phyloP scores from a whole-genome alignment of 1,139 yeast species.

The Meyerozyma guilliermondii region DNA sequence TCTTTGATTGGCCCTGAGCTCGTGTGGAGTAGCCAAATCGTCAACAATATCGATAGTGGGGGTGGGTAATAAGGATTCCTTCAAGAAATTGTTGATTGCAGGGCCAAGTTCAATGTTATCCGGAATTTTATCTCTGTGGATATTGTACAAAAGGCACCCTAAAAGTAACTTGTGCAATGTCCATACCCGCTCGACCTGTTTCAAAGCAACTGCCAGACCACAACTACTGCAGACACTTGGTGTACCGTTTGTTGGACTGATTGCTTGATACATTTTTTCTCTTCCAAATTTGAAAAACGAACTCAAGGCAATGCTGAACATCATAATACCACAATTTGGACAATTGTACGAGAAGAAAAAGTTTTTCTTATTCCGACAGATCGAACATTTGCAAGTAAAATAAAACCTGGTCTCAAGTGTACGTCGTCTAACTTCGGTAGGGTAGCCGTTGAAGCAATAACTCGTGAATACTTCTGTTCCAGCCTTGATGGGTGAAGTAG shows the following conservation, averaged over 20 bases:
- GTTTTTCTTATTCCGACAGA: conserved; percentile 19
- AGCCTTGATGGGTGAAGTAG: conserved; percentile 14
- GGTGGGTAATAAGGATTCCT: not conserved
- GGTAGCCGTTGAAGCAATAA: conserved; percentile 21
- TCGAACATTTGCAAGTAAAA: conserved; percentile 28
- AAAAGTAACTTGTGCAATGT: not conserved
- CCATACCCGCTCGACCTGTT: not conserved
- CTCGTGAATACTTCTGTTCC: conserved; percentile 25
- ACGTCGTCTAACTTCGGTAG: conserved; percentile 16
- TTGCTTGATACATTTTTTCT: not conserved
- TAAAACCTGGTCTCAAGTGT: conserved; percentile 19
- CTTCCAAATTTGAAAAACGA: conserved; percentile 1
- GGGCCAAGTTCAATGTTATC: not conserved
- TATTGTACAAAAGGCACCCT: not conserved
- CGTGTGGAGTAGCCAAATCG: not conserved
- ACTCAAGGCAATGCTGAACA: conserved; percentile 4
- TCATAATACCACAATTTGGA: conserved; percentile 10
- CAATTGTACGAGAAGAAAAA: conserved; percentile 18
- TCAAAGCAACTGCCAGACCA: not conserved
- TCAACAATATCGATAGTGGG: not conserved
- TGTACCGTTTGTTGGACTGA: not conserved
- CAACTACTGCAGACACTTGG: not conserved
- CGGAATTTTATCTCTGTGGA: not conserved
- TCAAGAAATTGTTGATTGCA: not conserved
- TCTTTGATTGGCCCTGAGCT: not conserved